Conservation (phyloP, 192 early-diverging fungal species). For the Coemansia javaensis region DNA sequence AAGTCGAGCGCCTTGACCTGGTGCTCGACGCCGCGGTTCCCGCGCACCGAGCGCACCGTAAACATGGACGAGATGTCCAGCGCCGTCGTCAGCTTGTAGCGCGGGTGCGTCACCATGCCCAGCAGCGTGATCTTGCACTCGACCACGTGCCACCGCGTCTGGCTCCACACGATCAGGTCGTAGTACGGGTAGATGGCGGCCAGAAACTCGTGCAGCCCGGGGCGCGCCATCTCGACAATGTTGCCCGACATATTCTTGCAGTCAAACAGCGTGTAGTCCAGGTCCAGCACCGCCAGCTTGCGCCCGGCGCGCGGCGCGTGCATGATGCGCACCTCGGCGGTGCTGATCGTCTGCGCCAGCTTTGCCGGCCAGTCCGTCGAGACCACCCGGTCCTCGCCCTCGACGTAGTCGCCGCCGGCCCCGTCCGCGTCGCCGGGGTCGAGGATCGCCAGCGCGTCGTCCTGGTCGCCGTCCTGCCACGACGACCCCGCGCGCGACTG, state of each 20-base stretch:
- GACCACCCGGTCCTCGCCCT: slow-evolving; percentile 11
- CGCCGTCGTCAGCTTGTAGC: slow-evolving; percentile 65
- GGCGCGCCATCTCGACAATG: slow-evolving; percentile 58
- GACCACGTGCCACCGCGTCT: slow-evolving; percentile 66
- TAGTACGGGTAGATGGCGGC: slow-evolving; percentile 62
- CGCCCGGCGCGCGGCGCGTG: slow-evolving; percentile 49
- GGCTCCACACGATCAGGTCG: slow-evolving; percentile 75
- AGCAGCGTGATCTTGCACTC: slow-evolving; percentile 72
- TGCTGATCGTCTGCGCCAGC: slow-evolving; percentile 5
- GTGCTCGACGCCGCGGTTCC: slow-evolving; percentile 54
- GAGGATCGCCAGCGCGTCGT: slow-evolving; percentile 5
- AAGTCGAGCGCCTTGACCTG: slow-evolving; percentile 71
- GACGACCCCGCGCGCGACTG: slow-evolving; percentile 1
- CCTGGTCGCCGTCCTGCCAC: slow-evolving; percentile 5
- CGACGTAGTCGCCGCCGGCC: background rate
- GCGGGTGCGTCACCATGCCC: slow-evolving; percentile 59
- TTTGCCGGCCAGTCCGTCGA: slow-evolving; percentile 4
- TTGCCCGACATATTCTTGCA: slow-evolving; percentile 60
- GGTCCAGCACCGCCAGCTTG: slow-evolving; percentile 66
- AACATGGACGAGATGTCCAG: slow-evolving; percentile 71
- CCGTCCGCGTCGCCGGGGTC: background rate
- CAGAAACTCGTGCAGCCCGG: slow-evolving; percentile 61
- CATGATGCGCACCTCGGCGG: slow-evolving; percentile 19
- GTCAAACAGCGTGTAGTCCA: slow-evolving; percentile 75
- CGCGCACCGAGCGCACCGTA: slow-evolving; percentile 52